Conservation (phyloP, 768 basidiomycete species). For the Cystofilobasidium bisporidii region DNA sequence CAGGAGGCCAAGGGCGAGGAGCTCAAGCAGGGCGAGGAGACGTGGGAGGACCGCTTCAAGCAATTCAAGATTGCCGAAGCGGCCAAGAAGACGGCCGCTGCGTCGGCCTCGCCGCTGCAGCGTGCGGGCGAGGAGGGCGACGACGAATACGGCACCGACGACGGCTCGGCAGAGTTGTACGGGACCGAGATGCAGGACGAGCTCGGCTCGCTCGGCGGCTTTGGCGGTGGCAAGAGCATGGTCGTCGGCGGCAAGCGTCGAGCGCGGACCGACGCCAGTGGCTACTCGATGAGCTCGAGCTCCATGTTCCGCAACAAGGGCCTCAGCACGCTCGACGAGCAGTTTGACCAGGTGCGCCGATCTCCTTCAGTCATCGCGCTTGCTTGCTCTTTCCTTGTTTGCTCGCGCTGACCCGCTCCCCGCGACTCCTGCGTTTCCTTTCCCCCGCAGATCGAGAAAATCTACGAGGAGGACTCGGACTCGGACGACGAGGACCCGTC, state of each 20-base stretch:
- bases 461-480: constrained; percentile 54
- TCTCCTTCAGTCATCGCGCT: not conserved
- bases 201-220: constrained; percentile 4
- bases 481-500: constrained; percentile 44
- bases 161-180: constrained; percentile 2
- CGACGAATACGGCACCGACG: constrained; percentile 41
- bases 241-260: constrained; percentile 67
- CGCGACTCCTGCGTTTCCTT: no score
- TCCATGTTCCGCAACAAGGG: constrained; percentile 90
- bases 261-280: constrained; percentile 63
- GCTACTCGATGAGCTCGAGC: constrained; percentile 94
- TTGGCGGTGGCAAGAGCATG: not conserved
- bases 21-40: constrained; percentile 37
- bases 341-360: constrained; percentile 85
- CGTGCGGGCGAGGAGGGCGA: constrained; percentile 33
- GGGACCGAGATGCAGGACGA: constrained; percentile 1
- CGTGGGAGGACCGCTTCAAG: constrained; percentile 73
- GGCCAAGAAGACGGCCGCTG: constrained; percentile 37
- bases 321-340: constrained; percentile 76
- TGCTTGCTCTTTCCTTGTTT: not conserved
- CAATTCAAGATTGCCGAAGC: constrained; percentile 54
- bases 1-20: constrained; percentile 31
- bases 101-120: constrained; percentile 19
- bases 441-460: constrained; percentile 56
- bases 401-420: no score